Conservation (phyloP, 805 yeast species). For the Candida easanensis region DNA sequence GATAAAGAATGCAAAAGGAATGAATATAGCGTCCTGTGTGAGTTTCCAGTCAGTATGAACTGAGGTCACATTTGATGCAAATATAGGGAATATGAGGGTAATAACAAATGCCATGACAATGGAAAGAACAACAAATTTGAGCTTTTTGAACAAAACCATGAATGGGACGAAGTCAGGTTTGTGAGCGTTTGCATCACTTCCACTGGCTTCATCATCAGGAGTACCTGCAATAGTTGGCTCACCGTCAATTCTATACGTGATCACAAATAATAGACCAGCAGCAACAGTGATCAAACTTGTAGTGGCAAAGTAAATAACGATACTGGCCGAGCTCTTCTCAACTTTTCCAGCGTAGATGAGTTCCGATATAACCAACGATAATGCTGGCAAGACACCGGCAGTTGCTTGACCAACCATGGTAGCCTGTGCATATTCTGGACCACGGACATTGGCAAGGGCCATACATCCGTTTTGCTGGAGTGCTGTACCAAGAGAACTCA, state of each 20-base stretch:
- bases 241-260: slow-evolving; percentile 30
- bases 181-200: background rate
- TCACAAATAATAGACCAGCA: slow-evolving; percentile 39
- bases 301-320: slow-evolving; percentile 44
- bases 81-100: slow-evolving; percentile 83
- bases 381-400: slow-evolving; percentile 89
- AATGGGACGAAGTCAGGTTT: slow-evolving; percentile 52
- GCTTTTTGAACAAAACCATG: slow-evolving; percentile 52
- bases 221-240: slow-evolving; percentile 16
- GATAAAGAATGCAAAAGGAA: slow-evolving; percentile 74
- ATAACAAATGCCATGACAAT: slow-evolving; percentile 72
- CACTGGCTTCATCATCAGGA: background rate
- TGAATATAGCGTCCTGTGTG: slow-evolving; percentile 39
- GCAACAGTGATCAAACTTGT: slow-evolving; percentile 46
- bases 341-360: slow-evolving; percentile 26
- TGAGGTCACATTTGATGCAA: slow-evolving; percentile 71
- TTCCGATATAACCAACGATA: slow-evolving; percentile 59
- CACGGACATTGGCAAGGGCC: slow-evolving; percentile 79
- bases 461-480: slow-evolving; percentile 86
- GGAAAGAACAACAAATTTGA: slow-evolving; percentile 61
- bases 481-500: slow-evolving; percentile 74
- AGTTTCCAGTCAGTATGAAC: slow-evolving; percentile 33
- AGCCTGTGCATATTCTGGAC: slow-evolving; percentile 79
- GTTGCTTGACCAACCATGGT: slow-evolving; percentile 94
- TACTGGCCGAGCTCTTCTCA: slow-evolving; percentile 27